A percentile compares a stretch with the other conserved stretches of the same genome.
These are phyloP conservation scores for Mortierella sp. DNA, from an alignment of 371 early-diverging fungal genomes.

Conservation along the genomic window DNA sequence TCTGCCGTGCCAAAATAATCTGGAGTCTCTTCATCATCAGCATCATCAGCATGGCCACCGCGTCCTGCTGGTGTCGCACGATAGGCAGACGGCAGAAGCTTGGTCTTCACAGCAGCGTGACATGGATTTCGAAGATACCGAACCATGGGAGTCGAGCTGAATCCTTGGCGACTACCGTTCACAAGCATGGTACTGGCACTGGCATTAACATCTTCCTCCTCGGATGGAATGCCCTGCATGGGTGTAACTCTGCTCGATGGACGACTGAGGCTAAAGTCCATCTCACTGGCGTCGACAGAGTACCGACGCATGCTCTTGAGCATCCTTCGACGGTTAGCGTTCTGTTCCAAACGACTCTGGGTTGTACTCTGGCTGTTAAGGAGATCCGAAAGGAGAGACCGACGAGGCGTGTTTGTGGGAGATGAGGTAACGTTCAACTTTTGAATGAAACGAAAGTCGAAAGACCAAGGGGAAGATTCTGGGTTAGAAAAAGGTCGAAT, in stretches of 20 bases:
- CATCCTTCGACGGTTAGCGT: conserved; percentile 48
- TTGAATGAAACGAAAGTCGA: conserved; percentile 10
- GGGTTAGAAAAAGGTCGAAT: conserved; percentile 11
- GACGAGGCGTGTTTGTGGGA: conserved; percentile 27
- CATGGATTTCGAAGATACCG: conserved; percentile 52
- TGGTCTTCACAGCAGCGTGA: conserved; percentile 50
- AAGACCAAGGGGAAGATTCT: not conserved
- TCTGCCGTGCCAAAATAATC: conserved; percentile 50
- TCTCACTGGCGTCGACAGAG: conserved; percentile 49
- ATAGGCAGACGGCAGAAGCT: conserved; percentile 39
- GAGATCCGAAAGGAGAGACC: conserved; percentile 48
- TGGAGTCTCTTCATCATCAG: conserved; percentile 32
- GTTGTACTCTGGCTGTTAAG: conserved; percentile 37
- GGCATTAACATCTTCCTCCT: conserved; percentile 14
- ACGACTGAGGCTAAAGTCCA: conserved; percentile 42
- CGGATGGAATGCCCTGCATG: conserved; percentile 32
- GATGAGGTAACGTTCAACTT: conserved; percentile 33
- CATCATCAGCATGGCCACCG: conserved; percentile 14
- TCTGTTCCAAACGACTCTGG: conserved; percentile 43
- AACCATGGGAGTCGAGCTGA: conserved; percentile 39
- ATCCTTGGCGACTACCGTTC: conserved; percentile 25
- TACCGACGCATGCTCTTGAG: conserved; percentile 56
- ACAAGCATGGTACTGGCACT: conserved; percentile 5
- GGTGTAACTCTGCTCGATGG: conserved; percentile 33
- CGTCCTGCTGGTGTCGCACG: conserved; percentile 24